Evolutionary conservation across 2,329 filamentous ascomycete species (phyloP).

Genomic region (Fonsecaea erecta): DNA sequence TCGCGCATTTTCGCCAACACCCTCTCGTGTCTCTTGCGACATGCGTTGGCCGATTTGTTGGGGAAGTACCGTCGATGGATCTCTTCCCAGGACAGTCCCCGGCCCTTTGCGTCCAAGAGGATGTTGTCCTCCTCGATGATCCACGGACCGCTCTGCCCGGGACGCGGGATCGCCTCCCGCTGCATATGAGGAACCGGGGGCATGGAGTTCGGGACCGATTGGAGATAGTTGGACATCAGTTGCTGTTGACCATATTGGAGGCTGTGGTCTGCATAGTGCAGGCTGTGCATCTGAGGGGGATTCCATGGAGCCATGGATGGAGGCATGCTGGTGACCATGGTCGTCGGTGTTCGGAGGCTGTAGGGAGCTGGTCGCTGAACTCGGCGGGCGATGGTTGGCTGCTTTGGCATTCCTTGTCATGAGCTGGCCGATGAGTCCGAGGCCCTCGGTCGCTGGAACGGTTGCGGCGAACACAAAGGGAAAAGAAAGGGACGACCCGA

Average conservation of each 20-base stretch:
- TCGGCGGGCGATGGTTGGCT: constrained; percentile 24
- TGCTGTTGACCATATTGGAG: constrained; percentile 32
- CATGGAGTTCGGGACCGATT: constrained; percentile 20
- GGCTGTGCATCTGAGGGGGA: constrained; percentile 14
- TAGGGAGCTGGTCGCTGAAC: constrained; percentile 31
- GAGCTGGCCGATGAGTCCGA: constrained; percentile 11
- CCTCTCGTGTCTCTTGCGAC: constrained; percentile 85
- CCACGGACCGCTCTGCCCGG: constrained; percentile 66
- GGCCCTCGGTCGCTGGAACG: constrained; percentile 25
- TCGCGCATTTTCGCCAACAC: constrained; percentile 73
- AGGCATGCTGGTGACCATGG: constrained; percentile 33
- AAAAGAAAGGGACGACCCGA: constrained; percentile 8
- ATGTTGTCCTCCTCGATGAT: constrained; percentile 73
- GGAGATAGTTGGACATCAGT: constrained; percentile 31
- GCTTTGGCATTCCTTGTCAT: constrained; percentile 30
- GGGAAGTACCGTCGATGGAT: constrained; percentile 79
- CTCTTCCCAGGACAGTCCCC: constrained; percentile 80
- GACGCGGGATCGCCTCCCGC: constrained; percentile 19
- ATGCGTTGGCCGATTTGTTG: constrained; percentile 77
- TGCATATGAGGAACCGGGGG: constrained; percentile 12
- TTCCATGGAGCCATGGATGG: constrained; percentile 24
- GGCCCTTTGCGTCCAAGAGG: constrained; percentile 71
- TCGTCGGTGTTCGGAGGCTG: constrained; percentile 29
- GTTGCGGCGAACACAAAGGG: constrained; percentile 18
- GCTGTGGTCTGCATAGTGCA: constrained; percentile 24